A percentile compares a stretch with the other conserved stretches of the same genome.
phyloP scores from a whole-genome alignment of 805 yeast species.

The Blastobotrys terrestris region DNA sequence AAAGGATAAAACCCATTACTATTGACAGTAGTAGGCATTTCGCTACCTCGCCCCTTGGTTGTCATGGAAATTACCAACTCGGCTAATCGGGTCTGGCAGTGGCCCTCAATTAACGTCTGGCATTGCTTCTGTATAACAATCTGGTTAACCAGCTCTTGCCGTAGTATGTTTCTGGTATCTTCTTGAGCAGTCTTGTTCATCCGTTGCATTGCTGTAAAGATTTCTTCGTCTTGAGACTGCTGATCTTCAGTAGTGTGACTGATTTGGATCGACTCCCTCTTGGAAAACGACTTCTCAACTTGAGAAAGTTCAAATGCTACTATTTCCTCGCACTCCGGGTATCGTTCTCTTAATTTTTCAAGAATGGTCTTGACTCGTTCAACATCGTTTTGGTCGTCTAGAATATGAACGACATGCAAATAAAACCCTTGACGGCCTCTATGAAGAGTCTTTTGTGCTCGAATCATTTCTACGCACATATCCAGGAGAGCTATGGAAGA shows the following conservation, averaged over 20 bases:
- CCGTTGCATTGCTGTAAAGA: slow-evolving; percentile 4
- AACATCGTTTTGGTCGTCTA: slow-evolving; percentile 29
- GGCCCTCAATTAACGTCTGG: slow-evolving; percentile 63
- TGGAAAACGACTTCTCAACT: slow-evolving; percentile 1
- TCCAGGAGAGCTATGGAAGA: slow-evolving; percentile 67
- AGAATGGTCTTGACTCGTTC: slow-evolving; percentile 12
- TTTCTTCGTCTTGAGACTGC: not conserved
- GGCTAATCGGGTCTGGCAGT: slow-evolving; percentile 78
- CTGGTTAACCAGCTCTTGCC: slow-evolving; percentile 40
- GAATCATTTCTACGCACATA: slow-evolving; percentile 51
- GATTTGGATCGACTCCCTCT: not conserved
- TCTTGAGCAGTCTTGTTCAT: slow-evolving; percentile 49
- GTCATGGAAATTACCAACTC: slow-evolving; percentile 72
- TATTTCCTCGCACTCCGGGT: slow-evolving; percentile 25
- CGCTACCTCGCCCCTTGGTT: slow-evolving; percentile 80
- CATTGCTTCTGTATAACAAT: slow-evolving; percentile 42
- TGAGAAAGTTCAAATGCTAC: not conserved
- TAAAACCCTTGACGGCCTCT: slow-evolving; percentile 65
- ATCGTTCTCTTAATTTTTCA: slow-evolving; percentile 21
- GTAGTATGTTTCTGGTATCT: slow-evolving; percentile 50
- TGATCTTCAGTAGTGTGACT: not conserved
- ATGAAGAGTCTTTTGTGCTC: slow-evolving; percentile 56
- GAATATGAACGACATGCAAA: slow-evolving; percentile 41
- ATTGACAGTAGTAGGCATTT: slow-evolving; percentile 17
- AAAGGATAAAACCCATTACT: slow-evolving; percentile 51